These are phyloP conservation scores for Nemania sp. DNA, from an alignment of 2,329 filamentous ascomycete species.

Conservation along the genomic window DNA sequence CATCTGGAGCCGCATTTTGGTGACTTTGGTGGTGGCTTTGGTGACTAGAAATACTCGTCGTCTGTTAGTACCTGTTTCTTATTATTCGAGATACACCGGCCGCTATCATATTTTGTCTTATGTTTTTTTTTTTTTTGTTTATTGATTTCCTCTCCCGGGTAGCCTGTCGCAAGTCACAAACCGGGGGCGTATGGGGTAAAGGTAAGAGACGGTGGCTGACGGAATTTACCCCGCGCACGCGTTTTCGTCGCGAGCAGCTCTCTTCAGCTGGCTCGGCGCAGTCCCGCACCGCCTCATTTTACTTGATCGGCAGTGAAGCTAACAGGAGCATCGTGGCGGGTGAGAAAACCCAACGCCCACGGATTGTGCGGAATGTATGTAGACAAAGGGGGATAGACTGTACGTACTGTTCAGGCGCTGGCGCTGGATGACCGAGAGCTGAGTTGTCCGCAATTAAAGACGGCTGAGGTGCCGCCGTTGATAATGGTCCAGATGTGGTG, in stretches of 20 bases:
- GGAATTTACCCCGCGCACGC: conserved; percentile 34
- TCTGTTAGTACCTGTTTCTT: conserved; percentile 9
- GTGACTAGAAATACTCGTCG: conserved; percentile 51
- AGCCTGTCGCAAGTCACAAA: background rate
- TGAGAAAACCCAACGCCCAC: no score
- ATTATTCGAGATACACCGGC: no score
- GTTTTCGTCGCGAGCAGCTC: conserved; percentile 20
- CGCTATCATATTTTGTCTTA: no score
- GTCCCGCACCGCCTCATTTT: conserved; percentile 33
- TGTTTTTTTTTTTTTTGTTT: no score
- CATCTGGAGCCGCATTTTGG: conserved; percentile 45
- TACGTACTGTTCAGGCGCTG: conserved; percentile 37
- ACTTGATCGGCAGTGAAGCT: background rate
- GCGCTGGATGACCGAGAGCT: conserved; percentile 30
- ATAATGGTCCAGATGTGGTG: conserved; percentile 52
- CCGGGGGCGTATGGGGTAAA: background rate
- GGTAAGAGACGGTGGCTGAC: conserved; percentile 14
- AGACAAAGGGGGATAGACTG: background rate
- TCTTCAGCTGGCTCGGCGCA: conserved; percentile 8
- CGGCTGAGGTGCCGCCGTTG: conserved; percentile 46
- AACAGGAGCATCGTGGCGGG: no score
- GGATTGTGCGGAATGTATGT: background rate
- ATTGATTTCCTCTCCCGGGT: background rate
- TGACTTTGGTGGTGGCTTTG: no score
- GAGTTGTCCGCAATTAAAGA: conserved; percentile 41